Base-by-base conservation (phyloP, 257 asterid species). In the Gentiana macrophylla region DNA sequence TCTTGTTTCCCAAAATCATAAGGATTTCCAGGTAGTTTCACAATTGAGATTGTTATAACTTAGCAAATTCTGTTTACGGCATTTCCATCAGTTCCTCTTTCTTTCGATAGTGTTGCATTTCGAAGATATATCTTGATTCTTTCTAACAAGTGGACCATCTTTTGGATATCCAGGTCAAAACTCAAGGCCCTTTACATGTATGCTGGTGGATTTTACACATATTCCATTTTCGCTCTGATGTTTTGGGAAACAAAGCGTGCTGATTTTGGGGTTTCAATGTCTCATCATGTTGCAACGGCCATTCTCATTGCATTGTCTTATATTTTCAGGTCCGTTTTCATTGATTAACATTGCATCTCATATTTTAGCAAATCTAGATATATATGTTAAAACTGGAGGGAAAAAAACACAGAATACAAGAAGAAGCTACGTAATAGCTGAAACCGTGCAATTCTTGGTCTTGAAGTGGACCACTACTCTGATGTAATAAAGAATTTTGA, bases 241-340 rank as follows among this genome's bases (percentile, higher is more conserved):
- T 86, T 80, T 61, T 90, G 97, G 97, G 97, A 90, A 71, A 90
- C 94, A 38, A 76, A 90, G 75, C 94, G 97, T 53, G 82, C 97
- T 10, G 97, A 90, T 75, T 90, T 86, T 70, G 94, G 94, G 50
- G 95, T 90, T 57, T 90, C 97, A 8, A 90, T 90, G 97, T 61
- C 86, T 62, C 97, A 90, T 69, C 97, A 90, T 52, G 72, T 86
- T 57, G 89, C 84, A 50, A 70, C 97, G 47, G 92, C 84, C 15
- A 48, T 80, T 70, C 95, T 90, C 56, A 90, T 90, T 61, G 62
- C 71, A 33, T 64, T 86, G 53, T 86, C 97, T 35, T 90, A 90
- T 57, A 57, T 79, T 67, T 71, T 72, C 67, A 79, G 97, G 95
- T 90, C 55, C 70, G 53, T 51, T 63, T 33, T 24, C 24, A 5